Evolutionary conservation across 2,329 filamentous ascomycete genomes (phyloP), one percentile per base, ranked within the genome.

Genomic region (Xylariaceae sp.): DNA sequence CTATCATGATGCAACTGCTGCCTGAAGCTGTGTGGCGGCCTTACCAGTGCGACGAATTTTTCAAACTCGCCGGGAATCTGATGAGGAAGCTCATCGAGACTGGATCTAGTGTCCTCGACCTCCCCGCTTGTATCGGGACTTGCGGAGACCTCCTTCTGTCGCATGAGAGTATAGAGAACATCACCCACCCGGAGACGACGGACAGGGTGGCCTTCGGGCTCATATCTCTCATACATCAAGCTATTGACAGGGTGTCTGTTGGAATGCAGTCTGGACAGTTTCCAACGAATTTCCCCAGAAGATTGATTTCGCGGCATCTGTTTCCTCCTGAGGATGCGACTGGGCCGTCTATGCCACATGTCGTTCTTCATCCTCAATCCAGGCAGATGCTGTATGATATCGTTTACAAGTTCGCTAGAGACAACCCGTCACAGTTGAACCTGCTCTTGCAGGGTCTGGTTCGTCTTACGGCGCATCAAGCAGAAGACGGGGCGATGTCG

Each of bases 221-320:
- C 18, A 67, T 75, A 39, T 68, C 65, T 10, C 69, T 78, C 15
- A 50, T 78, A 13, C 67, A 71, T 45, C 64, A 66, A 17, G 66
- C 67, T 3, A 61, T 72, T 49, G 67, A 65, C 44, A 64, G 74
- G 15, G 49, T 73, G 18, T 65, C 64, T 44, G 61, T 60, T 15
- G 59, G 61, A 13, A 62, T 66, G n/a, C 61, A 67, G 23, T 53
- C 57, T 3, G n/a, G 67, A 13, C 60, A 61, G 48, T 58, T 66
- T 13, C 45, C 57, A 6, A 66, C 64, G 3, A 60, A 64, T 17
- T 71, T 77, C 51, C 76, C 79, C 8, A 75, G 77, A 55, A 73
- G 74, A 2, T 70, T 92, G 1, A 84, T 91, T 65, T 82, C 79
- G 68, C 81, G 76, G 57, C 86, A 88, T 66, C 75, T 92, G 0